Evolutionary conservation across 768 basidiomycete species (phyloP).

Genomic region (Suillus paluster): DNA sequence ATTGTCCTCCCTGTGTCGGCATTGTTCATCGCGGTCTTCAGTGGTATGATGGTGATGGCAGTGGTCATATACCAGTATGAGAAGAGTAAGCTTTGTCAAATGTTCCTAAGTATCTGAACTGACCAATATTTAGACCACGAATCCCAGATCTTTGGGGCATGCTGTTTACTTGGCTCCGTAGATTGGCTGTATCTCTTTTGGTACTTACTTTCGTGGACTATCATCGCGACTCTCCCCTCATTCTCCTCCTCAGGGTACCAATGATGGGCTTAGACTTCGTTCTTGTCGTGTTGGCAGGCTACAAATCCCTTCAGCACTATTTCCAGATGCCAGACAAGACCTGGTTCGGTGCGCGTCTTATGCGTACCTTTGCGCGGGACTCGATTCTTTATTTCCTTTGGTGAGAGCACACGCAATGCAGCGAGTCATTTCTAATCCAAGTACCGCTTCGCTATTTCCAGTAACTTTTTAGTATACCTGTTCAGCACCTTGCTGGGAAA

Average conservation of each 20-base stretch:
- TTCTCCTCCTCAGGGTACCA: not conserved
- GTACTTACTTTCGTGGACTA: not conserved
- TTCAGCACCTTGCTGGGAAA: conserved; percentile 2
- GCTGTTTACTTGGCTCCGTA: not conserved
- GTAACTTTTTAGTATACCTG: conserved; percentile 10
- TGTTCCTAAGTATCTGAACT: not conserved
- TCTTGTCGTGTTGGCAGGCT: conserved; percentile 9
- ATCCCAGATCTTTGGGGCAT: conserved; percentile 2
- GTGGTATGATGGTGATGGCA: conserved; percentile 4
- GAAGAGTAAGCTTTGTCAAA: not conserved
- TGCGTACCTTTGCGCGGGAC: conserved; percentile 7
- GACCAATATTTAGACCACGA: not conserved
- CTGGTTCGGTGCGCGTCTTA: conserved; percentile 12
- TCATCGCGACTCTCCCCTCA: not conserved
- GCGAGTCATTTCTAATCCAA: not conserved
- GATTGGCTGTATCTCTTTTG: conserved; percentile 13
- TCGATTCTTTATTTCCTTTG: conserved; percentile 12
- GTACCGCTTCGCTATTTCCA: not conserved
- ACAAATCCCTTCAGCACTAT: conserved; percentile 14
- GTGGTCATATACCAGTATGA: not conserved
- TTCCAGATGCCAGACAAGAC: conserved; percentile 6
- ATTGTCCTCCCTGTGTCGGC: conserved; percentile 4
- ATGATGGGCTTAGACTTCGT: conserved; percentile 11
- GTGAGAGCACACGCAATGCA: not conserved
- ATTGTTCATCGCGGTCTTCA: conserved; percentile 5